Evolutionary conservation across 805 yeast species (phyloP).

Genomic region (Metschnikowia amazonensis): DNA sequence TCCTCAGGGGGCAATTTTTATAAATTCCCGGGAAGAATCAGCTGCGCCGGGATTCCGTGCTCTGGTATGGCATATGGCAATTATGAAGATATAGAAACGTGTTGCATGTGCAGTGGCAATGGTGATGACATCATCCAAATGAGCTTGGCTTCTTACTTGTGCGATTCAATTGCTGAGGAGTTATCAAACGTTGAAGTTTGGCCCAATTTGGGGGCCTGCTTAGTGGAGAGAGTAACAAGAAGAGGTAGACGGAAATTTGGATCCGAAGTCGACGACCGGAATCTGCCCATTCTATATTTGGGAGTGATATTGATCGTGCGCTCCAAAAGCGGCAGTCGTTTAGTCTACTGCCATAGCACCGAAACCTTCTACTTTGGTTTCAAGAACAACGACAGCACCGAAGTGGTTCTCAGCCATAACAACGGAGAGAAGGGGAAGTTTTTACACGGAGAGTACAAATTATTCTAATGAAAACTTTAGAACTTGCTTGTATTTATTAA

Average conservation of each 20-base stretch:
- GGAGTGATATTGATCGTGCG: slow-evolving; percentile 27
- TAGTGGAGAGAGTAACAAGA: slow-evolving; percentile 18
- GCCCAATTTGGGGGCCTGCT: slow-evolving; percentile 18
- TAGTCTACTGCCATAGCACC: slow-evolving; percentile 20
- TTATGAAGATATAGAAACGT: slow-evolving; percentile 21
- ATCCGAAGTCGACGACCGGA: slow-evolving; percentile 12
- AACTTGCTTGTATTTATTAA: slow-evolving; percentile 14
- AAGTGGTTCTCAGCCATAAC: slow-evolving; percentile 16
- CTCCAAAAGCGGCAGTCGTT: slow-evolving; percentile 1
- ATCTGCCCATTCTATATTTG: slow-evolving; percentile 23
- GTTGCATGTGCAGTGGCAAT: slow-evolving; percentile 48
- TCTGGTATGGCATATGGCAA: slow-evolving; percentile 33
- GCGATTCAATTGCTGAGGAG: slow-evolving; percentile 17
- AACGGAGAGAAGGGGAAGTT: slow-evolving; percentile 9
- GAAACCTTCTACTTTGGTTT: slow-evolving; percentile 25
- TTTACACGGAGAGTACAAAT: slow-evolving; percentile 16
- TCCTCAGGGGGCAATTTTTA: slow-evolving; percentile 56
- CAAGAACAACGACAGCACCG: slow-evolving; percentile 13
- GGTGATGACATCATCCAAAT: slow-evolving; percentile 52
- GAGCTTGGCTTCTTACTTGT: slow-evolving; percentile 33
- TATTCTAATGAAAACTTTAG: background rate
- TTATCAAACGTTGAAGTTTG: slow-evolving; percentile 11
- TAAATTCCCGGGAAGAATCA: slow-evolving; percentile 47
- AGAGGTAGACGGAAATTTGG: slow-evolving; percentile 11
- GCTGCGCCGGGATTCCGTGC: slow-evolving; percentile 53